Base-by-base conservation (phyloP, 1,284 basidiomycete species). In the Puccinia triticina region DNA sequence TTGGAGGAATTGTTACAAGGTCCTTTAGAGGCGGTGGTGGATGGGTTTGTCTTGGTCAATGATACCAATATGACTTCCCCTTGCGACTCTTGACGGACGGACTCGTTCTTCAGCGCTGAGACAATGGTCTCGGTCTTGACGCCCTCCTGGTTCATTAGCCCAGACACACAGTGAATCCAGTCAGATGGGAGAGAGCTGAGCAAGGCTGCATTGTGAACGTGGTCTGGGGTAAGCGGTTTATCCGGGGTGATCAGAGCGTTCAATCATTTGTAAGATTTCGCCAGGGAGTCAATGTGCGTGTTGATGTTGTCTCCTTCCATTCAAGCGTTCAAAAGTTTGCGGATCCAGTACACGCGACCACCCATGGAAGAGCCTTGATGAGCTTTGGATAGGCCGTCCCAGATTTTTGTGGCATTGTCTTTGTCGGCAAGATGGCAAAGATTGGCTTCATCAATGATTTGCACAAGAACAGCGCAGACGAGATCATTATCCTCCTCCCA, bases 351-450 rank as follows among this genome's bases (percentile, higher is more conserved):
- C 32, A 59, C 40, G 16, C 2, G 8, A 5, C 53, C 53, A 3
- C 73, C 48, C 10, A 26, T 16, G 29, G 32, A 37, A 3, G 40
- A 55, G 40, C 59, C 73, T 46, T 75, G 53, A 26, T 75, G 73
- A 26, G 72, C 43, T n/a, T n/a, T n/a, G n/a, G n/a, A n/a, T n/a
- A n/a, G n/a, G n/a, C n/a, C n/a, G n/a, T n/a, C n/a, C n/a, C n/a
- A n/a, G n/a, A n/a, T n/a, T n/a, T n/a, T n/a, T n/a, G n/a, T n/a
- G n/a, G n/a, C n/a, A n/a, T n/a, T n/a, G n/a, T n/a, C n/a, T n/a
- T n/a, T n/a, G n/a, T n/a, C n/a, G n/a, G n/a, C n/a, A n/a, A n/a
- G n/a, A n/a, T n/a, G n/a, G n/a, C n/a, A n/a, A n/a, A n/a, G n/a
- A n/a, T n/a, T n/a, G n/a, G n/a, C n/a, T n/a, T n/a, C n/a, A n/a